These are phyloP conservation scores for Aspergillus ustus DNA, from an alignment of 2,329 filamentous ascomycete species.

Conservation along the genomic window DNA sequence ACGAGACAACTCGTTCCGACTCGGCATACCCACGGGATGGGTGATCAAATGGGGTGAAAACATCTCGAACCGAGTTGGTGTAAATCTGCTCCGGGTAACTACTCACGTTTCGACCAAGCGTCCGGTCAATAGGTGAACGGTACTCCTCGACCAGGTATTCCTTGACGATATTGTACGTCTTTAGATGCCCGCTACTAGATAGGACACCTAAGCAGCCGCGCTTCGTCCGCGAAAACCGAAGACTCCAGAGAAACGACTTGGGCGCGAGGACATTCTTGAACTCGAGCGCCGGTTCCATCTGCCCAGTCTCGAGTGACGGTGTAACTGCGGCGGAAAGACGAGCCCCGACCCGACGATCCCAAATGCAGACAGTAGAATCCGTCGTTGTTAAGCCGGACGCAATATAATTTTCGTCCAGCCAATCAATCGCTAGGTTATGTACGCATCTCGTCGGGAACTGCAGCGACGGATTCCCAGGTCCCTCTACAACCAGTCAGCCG, in stretches of 20 bases:
- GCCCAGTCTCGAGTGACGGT: slow-evolving; percentile 36
- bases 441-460: slow-evolving; percentile 63
- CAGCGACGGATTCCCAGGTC: slow-evolving; percentile 46
- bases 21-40: slow-evolving; percentile 49
- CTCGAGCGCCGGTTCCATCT: slow-evolving; percentile 60
- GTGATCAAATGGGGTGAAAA: slow-evolving; percentile 52
- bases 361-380: slow-evolving; percentile 64
- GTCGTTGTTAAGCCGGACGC: slow-evolving; percentile 60
- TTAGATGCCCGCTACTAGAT: slow-evolving; percentile 64
- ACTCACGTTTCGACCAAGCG: slow-evolving; percentile 44
- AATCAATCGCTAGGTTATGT: slow-evolving; percentile 67
- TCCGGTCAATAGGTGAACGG: slow-evolving; percentile 44
- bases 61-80: slow-evolving; percentile 51
- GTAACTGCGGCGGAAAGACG: slow-evolving; percentile 43
- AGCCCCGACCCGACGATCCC: slow-evolving; percentile 61
- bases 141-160: slow-evolving; percentile 51
- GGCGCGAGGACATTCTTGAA: slow-evolving; percentile 59
- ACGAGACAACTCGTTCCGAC: slow-evolving; percentile 59
- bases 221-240: slow-evolving; percentile 64
- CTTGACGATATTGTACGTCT: slow-evolving; percentile 59
- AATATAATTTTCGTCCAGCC: slow-evolving; percentile 68
- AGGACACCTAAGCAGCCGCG: slow-evolving; percentile 63
- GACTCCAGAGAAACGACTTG: slow-evolving; percentile 62
- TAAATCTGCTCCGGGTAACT: slow-evolving; percentile 50
- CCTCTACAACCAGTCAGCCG: slow-evolving; percentile 31